phyloP scores from a whole-genome alignment of 108 stramenopile species.

The Chaetoceros muelleri region DNA sequence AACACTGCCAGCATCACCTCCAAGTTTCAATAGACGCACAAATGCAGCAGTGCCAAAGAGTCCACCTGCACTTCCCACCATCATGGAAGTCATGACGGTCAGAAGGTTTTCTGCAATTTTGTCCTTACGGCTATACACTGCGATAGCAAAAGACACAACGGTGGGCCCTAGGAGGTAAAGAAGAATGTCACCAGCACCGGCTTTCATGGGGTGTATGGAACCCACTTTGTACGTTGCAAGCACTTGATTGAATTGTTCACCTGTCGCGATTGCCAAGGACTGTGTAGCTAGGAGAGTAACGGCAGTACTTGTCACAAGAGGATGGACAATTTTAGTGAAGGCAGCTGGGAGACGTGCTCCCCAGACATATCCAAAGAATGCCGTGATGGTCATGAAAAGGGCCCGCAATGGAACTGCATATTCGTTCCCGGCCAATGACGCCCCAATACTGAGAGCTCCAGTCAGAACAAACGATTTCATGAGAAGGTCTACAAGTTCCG shows the following conservation, averaged over 20 bases:
- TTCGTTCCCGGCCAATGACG: conserved; percentile 8
- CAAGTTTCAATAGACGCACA: conserved; percentile 25
- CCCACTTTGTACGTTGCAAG: conserved; percentile 29
- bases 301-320: conserved; percentile 27
- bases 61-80: conserved; percentile 25
- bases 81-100: conserved; percentile 19
- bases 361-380: conserved; percentile 27
- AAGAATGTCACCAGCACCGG: conserved; percentile 40
- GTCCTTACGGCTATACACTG: conserved; percentile 39
- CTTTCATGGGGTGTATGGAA: conserved; percentile 13
- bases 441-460: conserved; percentile 31
- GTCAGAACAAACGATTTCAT: conserved; percentile 16
- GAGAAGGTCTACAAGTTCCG: conserved; percentile 22
- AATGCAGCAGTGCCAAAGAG: conserved; percentile 37
- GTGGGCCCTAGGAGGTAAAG: conserved; percentile 37
- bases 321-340: conserved; percentile 38
- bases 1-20: conserved; percentile 9
- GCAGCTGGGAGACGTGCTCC: conserved; percentile 26
- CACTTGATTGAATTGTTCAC: conserved; percentile 18
- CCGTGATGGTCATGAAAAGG: conserved; percentile 26
- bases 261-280: conserved; percentile 21
- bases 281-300: conserved; percentile 24
- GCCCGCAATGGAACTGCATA: conserved; percentile 27
- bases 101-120: conserved; percentile 31
- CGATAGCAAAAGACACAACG: conserved; percentile 29